Percentiles rank a stretch among this genome's conserved stretches.
Conservation (phyloP, 768 basidiomycete genomes). For the Coprinopsis cinerea region DNA sequence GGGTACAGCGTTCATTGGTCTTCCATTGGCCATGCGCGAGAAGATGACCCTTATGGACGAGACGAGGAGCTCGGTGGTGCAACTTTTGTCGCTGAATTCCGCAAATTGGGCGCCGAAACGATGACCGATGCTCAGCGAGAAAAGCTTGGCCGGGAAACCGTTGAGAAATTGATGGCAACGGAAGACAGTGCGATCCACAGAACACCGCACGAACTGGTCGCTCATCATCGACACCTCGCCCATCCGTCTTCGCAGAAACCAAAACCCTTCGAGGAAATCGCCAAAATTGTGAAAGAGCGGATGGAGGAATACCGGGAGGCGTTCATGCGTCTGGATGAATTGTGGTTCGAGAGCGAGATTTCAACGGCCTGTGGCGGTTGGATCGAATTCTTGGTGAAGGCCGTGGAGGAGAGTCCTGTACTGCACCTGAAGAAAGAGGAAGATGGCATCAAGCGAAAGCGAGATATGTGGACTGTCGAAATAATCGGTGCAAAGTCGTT, state of each 20-base stretch:
- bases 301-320: constrained; percentile 51
- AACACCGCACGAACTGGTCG: constrained; percentile 41
- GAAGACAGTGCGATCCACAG: neutral
- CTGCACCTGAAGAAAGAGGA: constrained; percentile 33
- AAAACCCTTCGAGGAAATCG: constrained; percentile 40
- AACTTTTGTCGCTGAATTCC: constrained; percentile 61
- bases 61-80: constrained; percentile 62
- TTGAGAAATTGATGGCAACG: constrained; percentile 17
- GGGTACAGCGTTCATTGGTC: constrained; percentile 61
- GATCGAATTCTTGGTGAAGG: constrained; percentile 48
- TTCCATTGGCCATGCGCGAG: constrained; percentile 52
- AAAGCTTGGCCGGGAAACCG: constrained; percentile 28
- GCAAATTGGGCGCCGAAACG: constrained; percentile 29
- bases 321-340: constrained; percentile 42
- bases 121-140: constrained; percentile 28
- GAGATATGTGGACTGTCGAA: constrained; percentile 38
- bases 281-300: constrained; percentile 37
- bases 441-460: constrained; percentile 25
- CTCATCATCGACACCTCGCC: constrained; percentile 42
- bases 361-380: constrained; percentile 51
- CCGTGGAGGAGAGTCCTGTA: constrained; percentile 36
- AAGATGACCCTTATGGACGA: constrained; percentile 68
- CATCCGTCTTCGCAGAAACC: constrained; percentile 44
- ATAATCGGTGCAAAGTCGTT: constrained; percentile 31
- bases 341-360: constrained; percentile 46